phyloP scores from a whole-genome alignment of 495 filamentous ascomycete species.

The Neurospora sp. region DNA sequence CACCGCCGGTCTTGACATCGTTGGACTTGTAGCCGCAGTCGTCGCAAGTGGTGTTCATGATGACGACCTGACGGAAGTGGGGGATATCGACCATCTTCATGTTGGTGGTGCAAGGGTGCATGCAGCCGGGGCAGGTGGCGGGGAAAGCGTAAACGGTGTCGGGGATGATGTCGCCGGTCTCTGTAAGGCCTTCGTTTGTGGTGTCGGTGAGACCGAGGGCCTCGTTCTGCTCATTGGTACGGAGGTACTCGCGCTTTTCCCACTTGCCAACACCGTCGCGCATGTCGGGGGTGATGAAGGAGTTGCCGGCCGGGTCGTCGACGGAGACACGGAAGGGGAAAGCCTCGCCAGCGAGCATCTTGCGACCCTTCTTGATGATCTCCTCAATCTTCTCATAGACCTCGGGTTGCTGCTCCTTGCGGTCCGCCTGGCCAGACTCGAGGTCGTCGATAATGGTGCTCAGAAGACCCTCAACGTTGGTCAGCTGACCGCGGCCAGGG shows the following conservation, averaged over 20 bases:
- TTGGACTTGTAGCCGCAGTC: slow-evolving; percentile 89
- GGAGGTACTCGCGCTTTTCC: slow-evolving; percentile 66
- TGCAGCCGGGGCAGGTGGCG: slow-evolving; percentile 82
- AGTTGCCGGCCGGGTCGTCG: slow-evolving; percentile 94
- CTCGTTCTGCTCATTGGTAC: slow-evolving; percentile 77
- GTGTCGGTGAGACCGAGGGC: slow-evolving; percentile 55
- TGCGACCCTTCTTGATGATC: slow-evolving; percentile 57
- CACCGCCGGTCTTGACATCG: slow-evolving; percentile 94
- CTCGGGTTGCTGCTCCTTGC: slow-evolving; percentile 65
- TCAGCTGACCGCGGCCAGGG: slow-evolving; percentile 74
- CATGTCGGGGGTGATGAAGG: slow-evolving; percentile 83
- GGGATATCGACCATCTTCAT: slow-evolving; percentile 97
- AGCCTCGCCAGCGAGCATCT: slow-evolving; percentile 60
- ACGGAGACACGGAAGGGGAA: slow-evolving; percentile 83
- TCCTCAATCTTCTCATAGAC: slow-evolving; percentile 63
- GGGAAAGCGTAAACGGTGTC: slow-evolving; percentile 87
- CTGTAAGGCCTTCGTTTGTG: slow-evolving; percentile 27
- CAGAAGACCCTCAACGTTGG: slow-evolving; percentile 85
- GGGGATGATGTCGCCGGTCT: slow-evolving; percentile 70
- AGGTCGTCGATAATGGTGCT: slow-evolving; percentile 66
- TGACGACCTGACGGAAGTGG: slow-evolving; percentile 87
- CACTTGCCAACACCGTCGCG: slow-evolving; percentile 71
- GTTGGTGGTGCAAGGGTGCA: slow-evolving; percentile 68
- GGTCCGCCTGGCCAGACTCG: slow-evolving; percentile 58
- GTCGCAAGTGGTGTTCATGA: slow-evolving; percentile 82